Evolutionary conservation across 441 rosid genomes (phyloP), one percentile per base, ranked within the genome.

Genomic region (Francoa sonchifolia): DNA sequence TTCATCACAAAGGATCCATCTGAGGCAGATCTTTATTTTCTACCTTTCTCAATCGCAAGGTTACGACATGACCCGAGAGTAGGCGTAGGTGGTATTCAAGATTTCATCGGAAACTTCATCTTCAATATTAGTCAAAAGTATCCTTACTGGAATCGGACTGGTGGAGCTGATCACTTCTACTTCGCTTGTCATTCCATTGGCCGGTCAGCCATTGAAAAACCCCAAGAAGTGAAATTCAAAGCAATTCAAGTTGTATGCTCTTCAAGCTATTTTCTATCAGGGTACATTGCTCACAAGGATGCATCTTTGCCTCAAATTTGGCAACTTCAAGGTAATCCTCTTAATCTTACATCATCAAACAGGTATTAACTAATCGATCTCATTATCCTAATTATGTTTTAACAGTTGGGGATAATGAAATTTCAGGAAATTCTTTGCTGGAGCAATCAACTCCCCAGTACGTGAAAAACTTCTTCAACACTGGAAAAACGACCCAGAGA

Each of bases 221-320:
- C 57, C 44, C 40, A 20, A 6, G 47, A 29, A n/a, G 37, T 71
- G 65, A 60, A 19, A 17, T 55, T 49, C 44, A 55, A 61, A 39
- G 73, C 68, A 12, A 42, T 71, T 39, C 73, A 67, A 48, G 52
- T 71, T 5, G 35, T 68, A n/a, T 66, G 77, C 47, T 57, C 66
- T 35, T 63, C 73, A 9, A 65, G 63, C 38, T 71, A 67, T 35
- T 67, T 67, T 57, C 71, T 61, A 39, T 54, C 63, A 41, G 47
- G 46, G 13, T 71, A 61, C 47, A 42, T 64, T 23, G 39, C 66
- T 3, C 73, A 67, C 19, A 71, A 61, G 32, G 73, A 71, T 32
- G 63, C 64, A 11, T 61, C 54, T 23, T 46, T 71, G 15, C 73
- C 68, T 4, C 77, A 67, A 42, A 59, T 67, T 48, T 61, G 73